A percentile compares a stretch with the other conserved stretches of the same genome.
phyloP scores from a whole-genome alignment of 257 asterid genomes.

The Nemophila menziesii region DNA sequence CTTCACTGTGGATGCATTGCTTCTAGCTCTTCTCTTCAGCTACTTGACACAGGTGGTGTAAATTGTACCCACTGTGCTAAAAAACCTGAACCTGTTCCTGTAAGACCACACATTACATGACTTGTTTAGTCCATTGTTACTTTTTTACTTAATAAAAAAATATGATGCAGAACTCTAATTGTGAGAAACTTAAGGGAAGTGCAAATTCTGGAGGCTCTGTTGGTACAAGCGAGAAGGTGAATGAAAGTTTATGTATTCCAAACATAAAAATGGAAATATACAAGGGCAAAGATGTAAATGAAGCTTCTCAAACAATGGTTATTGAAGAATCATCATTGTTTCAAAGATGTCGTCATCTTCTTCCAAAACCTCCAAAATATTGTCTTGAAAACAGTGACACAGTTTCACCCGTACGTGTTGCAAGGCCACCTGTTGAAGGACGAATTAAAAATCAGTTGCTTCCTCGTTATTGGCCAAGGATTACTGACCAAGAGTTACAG shows the following conservation, averaged over 20 bases:
- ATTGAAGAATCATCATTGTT: constrained; percentile 48
- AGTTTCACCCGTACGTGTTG: constrained; percentile 62
- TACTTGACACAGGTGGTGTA: constrained; percentile 77
- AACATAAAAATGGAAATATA: constrained; percentile 17
- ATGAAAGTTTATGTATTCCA: constrained; percentile 13
- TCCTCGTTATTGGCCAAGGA: constrained; percentile 98
- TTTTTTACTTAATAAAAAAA: neutral
- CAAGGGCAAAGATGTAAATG: constrained; percentile 24
- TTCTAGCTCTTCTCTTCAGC: constrained; percentile 57
- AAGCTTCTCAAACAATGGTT: constrained; percentile 27
- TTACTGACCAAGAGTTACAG: constrained; percentile 89
- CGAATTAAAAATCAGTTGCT: constrained; percentile 84
- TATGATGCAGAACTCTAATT: constrained; percentile 41
- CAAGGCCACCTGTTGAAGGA: constrained; percentile 96
- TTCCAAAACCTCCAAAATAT: constrained; percentile 59
- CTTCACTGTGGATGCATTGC: constrained; percentile 98
- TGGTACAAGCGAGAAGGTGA: constrained; percentile 18
- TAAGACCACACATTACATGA: constrained; percentile 26
- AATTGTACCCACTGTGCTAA: constrained; percentile 57
- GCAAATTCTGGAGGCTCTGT: constrained; percentile 20
- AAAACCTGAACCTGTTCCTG: constrained; percentile 34
- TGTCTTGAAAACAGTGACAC: constrained; percentile 34
- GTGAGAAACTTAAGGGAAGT: constrained; percentile 31
- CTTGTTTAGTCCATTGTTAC: neutral
- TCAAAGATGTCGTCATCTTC: constrained; percentile 52